Conservation (phyloP, 2,329 filamentous ascomycete genomes). For the Phialemonium atrogriseum region DNA sequence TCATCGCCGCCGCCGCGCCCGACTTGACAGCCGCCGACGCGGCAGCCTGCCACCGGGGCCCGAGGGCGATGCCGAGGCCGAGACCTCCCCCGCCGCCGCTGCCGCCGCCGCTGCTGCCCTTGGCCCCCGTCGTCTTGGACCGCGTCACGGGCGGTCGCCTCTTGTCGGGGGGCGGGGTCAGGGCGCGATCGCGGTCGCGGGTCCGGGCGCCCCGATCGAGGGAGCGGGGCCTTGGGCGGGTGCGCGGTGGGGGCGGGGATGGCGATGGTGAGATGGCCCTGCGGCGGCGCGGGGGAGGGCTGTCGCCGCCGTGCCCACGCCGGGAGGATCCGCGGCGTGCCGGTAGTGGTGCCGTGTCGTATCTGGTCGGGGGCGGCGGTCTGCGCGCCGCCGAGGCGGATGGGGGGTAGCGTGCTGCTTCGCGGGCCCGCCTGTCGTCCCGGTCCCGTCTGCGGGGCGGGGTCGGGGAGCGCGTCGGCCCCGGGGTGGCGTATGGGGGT, state of each 20-base stretch:
- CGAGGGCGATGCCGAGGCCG: too few species aligned
- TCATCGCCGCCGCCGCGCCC: constrained; percentile 13
- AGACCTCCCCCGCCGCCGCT: too few species aligned
- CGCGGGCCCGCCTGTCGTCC: background rate
- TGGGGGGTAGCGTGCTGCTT: too few species aligned
- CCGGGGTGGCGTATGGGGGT: constrained; percentile 1
- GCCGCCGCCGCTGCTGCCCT: constrained; percentile 2
- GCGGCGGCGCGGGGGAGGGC: background rate
- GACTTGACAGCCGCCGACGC: constrained; percentile 16
- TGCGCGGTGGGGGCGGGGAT: background rate
- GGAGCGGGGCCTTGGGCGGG: background rate
- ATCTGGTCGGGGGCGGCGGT: too few species aligned
- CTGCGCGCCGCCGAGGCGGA: too few species aligned
- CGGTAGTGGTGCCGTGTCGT: too few species aligned
- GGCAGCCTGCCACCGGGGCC: constrained; percentile 14
- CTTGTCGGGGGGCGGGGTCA: background rate
- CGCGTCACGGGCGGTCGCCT: constrained; percentile 5
- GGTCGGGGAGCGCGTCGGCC: constrained; percentile 2
- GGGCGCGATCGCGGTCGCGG: background rate
- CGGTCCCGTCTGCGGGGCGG: constrained; percentile 3
- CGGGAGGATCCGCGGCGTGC: too few species aligned
- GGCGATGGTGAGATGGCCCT: background rate
- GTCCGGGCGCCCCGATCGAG: background rate
- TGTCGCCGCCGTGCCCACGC: background rate
- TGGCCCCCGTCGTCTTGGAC: constrained; percentile 9